Base-by-base conservation (phyloP, 306 rosid species). In the Psophocarpus tetragonolobus region DNA sequence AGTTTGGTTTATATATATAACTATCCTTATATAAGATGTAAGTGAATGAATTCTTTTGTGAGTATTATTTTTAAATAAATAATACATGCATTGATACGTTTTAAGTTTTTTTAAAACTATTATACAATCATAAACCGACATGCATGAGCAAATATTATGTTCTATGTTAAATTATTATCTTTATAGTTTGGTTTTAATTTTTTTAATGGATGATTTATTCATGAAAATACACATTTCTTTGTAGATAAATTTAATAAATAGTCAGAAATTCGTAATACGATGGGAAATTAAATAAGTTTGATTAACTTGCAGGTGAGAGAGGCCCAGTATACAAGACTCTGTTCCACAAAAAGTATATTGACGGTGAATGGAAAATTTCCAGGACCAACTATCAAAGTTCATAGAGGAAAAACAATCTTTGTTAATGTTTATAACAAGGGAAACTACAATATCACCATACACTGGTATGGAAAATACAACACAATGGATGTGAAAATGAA, bases 331-430 rank as follows among this genome's bases (percentile, higher is more conserved):
- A 83, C 77, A 18, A 73, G 86, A 47, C 77, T 83, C 1, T 88
- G 88, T 76, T 73, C 84, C 48, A 84, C 84, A 51, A 86, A 88
- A 79, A 84, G 45, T 65, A 88, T 84, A 38, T 44, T 88, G 67
- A 86, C 92, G 0, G 87, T 86, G 45, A 87, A 87, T 45, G 91
- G 91, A 3, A 13, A 50, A 17, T 83, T 85, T 45, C 88, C 91
- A 0, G 91, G 90, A 50, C 92, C 88, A 57, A 73, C 88, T 14
- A 48, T 88, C 5, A 69, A 30, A 13, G 90, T 9, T 62, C 65
- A 38, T 41, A 42, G 21, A 14, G 92, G 92, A 72, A 82, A 88
- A 13, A 84, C 82, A 3, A 27, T 86, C 70, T 33, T 11, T 53
- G 86, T 88, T 30, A 48, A 84, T 53, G 90, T 86, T 14, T 23